phyloP scores from a whole-genome alignment of 305 asterid species.

The Solanum hybrid region DNA sequence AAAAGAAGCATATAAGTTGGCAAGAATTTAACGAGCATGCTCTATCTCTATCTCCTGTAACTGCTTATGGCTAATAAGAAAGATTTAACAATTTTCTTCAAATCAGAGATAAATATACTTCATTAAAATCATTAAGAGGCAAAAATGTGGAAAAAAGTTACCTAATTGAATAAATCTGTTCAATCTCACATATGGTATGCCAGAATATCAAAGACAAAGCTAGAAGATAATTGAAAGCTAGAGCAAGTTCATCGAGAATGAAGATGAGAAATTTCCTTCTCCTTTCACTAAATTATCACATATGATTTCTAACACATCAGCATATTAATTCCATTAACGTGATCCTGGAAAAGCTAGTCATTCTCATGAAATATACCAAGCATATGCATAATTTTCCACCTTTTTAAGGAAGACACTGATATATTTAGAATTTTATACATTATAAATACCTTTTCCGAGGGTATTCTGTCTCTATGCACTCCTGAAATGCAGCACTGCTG shows the following conservation, averaged over 20 bases:
- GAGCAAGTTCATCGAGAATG: background rate
- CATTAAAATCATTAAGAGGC: background rate
- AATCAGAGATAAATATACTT: background rate
- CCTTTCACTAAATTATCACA: background rate
- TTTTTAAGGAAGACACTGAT: background rate
- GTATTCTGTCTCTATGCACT: constrained; percentile 38
- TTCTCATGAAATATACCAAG: background rate
- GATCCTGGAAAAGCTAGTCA: background rate
- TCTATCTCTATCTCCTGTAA: background rate
- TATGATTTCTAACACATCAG: background rate
- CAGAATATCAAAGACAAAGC: background rate
- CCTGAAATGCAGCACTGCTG: constrained; percentile 38
- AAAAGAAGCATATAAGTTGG: background rate
- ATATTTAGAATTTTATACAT: background rate
- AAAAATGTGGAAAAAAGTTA: background rate
- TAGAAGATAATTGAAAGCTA: background rate
- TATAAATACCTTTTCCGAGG: constrained; percentile 58
- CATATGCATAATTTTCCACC: background rate
- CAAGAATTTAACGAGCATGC: background rate
- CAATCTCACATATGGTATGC: background rate
- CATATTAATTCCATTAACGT: background rate
- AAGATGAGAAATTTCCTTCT: background rate
- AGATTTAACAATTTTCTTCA: background rate
- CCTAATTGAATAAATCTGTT: background rate
- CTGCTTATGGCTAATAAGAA: background rate